These are phyloP conservation scores for Septoria linicola DNA, from an alignment of 2,329 filamentous ascomycete genomes.

Conservation along the genomic window DNA sequence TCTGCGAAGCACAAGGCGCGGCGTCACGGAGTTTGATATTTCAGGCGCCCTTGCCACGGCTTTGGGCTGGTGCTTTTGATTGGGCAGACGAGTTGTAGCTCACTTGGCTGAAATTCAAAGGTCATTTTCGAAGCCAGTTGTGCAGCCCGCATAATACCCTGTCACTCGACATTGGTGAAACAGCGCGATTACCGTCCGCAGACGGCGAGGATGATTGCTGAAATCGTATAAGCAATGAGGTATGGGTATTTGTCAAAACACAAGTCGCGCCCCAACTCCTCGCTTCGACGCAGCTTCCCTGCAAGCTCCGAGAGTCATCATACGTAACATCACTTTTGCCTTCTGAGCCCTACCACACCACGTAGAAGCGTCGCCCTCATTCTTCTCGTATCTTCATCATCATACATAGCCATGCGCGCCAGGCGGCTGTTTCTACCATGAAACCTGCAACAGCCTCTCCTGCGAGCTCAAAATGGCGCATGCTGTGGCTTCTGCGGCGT, in stretches of 20 bases:
- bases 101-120: not conserved
- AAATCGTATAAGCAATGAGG: no score
- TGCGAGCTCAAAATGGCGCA: conserved; percentile 4
- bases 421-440: not conserved
- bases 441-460: no score
- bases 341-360: no score
- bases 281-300: conserved; percentile 2
- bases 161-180: no score
- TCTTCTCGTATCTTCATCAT: no score
- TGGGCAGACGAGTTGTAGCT: not conserved
- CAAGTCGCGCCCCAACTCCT: conserved; percentile 2
- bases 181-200: no score
- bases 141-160: not conserved
- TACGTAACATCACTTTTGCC: no score
- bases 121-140: not conserved
- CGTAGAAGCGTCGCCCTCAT: no score
- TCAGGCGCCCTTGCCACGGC: not conserved
- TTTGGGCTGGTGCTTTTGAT: not conserved
- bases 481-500: conserved; percentile 18
- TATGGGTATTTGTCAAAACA: conserved; percentile 7
- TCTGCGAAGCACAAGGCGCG: conserved; percentile 3
- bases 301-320: no score
- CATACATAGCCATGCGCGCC: not conserved
- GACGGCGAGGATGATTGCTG: not conserved
- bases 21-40: conserved; percentile 6